These are phyloP conservation scores for Yamadazyma epiphylla DNA, from an alignment of 1,139 yeast genomes.

Conservation along the genomic window DNA sequence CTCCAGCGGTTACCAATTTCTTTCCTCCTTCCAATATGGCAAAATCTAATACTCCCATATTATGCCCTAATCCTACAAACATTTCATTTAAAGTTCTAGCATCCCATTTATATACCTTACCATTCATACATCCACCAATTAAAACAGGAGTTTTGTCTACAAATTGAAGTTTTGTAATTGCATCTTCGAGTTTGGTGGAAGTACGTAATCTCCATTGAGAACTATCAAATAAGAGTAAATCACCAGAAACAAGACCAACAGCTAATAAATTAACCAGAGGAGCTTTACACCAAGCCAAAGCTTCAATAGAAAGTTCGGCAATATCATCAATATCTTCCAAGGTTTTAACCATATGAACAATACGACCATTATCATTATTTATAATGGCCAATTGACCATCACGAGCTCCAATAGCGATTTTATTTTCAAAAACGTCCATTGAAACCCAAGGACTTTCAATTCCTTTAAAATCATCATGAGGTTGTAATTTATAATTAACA, in stretches of 20 bases:
- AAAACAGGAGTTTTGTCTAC: constrained; percentile 53
- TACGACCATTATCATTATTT: constrained; percentile 68
- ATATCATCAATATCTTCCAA: constrained; percentile 60
- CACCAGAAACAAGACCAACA: constrained; percentile 87
- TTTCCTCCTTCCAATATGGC: constrained; percentile 58
- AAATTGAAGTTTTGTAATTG: constrained; percentile 78
- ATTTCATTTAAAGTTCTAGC: constrained; percentile 75
- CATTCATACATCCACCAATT: constrained; percentile 78
- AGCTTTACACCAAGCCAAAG: constrained; percentile 73
- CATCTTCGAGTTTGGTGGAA: constrained; percentile 65
- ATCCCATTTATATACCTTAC: constrained; percentile 84
- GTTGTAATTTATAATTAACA: constrained; percentile 60
- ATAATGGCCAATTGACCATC: constrained; percentile 81
- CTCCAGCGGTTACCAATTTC: constrained; percentile 90
- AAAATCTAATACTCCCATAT: constrained; percentile 89
- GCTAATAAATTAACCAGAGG: constrained; percentile 63
- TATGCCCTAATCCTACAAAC: constrained; percentile 85
- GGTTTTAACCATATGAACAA: constrained; percentile 63
- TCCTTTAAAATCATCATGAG: constrained; percentile 62
- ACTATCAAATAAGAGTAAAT: constrained; percentile 74
- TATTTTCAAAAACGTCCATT: constrained; percentile 43
- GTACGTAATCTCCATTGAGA: constrained; percentile 84
- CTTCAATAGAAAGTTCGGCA: constrained; percentile 80
- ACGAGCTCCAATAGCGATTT: constrained; percentile 74
- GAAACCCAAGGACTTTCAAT: constrained; percentile 88